These are phyloP conservation scores for Aureobasidium sp. DNA, from an alignment of 2,329 filamentous ascomycete genomes.

Conservation along the genomic window DNA sequence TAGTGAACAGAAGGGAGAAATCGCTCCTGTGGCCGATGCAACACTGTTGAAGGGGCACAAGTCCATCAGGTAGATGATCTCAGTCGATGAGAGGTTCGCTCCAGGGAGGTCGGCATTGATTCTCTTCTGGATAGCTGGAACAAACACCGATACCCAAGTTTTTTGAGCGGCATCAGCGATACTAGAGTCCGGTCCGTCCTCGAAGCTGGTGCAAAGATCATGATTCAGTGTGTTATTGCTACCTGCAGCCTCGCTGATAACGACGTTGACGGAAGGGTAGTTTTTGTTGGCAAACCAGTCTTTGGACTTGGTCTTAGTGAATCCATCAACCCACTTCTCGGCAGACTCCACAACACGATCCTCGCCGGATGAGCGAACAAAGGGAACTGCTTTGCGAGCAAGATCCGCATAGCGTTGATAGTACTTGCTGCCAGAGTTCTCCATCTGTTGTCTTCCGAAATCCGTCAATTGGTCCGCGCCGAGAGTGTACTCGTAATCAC, in stretches of 20 bases:
- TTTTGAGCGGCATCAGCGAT: conserved; percentile 47
- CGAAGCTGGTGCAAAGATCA: conserved; percentile 63
- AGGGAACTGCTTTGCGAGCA: conserved; percentile 53
- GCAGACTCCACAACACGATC: conserved; percentile 68
- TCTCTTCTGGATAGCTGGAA: conserved; percentile 59
- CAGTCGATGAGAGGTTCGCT: conserved; percentile 54
- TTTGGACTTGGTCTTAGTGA: conserved; percentile 50
- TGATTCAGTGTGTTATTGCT: conserved; percentile 80
- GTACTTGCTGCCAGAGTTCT: conserved; percentile 69
- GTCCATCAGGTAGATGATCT: conserved; percentile 74
- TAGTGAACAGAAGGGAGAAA: conserved; percentile 68
- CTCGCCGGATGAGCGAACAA: conserved; percentile 64
- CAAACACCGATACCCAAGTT: conserved; percentile 57
- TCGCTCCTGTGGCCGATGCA: conserved; percentile 47
- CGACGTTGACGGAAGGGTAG: conserved; percentile 52
- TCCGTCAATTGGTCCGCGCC: conserved; percentile 61
- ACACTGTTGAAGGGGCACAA: conserved; percentile 80
- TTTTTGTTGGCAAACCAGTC: conserved; percentile 38
- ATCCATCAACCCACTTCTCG: conserved; percentile 67
- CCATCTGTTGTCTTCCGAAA: conserved; percentile 63
- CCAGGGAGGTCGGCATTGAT: conserved; percentile 64
- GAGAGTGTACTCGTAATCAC: conserved; percentile 63
- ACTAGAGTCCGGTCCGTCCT: conserved; percentile 48
- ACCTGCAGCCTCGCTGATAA: conserved; percentile 59
- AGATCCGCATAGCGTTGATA: conserved; percentile 65